These are phyloP conservation scores for Penicillium sclerotiorum DNA, from an alignment of 2,329 filamentous ascomycete genomes.

Conservation along the genomic window DNA sequence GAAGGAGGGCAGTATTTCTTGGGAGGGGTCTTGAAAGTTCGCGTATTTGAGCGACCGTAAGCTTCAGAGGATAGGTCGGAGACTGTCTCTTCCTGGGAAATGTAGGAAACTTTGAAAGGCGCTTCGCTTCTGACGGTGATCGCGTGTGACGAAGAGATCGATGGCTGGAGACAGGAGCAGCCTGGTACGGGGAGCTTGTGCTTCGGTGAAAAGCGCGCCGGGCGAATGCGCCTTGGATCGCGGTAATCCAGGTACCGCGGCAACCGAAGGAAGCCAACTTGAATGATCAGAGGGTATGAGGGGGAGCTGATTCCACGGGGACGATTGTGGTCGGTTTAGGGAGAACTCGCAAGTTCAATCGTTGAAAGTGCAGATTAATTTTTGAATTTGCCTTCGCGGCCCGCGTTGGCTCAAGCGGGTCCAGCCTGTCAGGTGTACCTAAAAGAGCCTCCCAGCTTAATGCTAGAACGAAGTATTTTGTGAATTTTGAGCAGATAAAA, in stretches of 20 bases:
- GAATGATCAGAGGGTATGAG: slow-evolving; percentile 19
- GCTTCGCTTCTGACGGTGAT: neutral
- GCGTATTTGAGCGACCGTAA: too few relatives aligned
- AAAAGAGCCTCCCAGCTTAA: too few relatives aligned
- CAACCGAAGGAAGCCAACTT: slow-evolving; percentile 41
- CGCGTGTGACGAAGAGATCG: neutral
- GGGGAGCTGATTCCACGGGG: neutral
- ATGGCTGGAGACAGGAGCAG: slow-evolving; percentile 1
- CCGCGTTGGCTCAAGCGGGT: too few relatives aligned
- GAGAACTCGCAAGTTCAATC: too few relatives aligned
- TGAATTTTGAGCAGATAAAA: too few relatives aligned
- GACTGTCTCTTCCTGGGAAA: neutral
- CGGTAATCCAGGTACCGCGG: slow-evolving; percentile 33
- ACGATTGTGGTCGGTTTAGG: neutral
- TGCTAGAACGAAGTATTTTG: too few relatives aligned
- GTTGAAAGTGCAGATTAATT: too few relatives aligned
- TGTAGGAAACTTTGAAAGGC: neutral
- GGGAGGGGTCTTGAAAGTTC: neutral
- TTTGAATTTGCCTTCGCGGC: too few relatives aligned
- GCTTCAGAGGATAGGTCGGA: too few relatives aligned
- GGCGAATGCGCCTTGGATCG: slow-evolving; percentile 28
- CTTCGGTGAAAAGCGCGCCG: slow-evolving; percentile 15
- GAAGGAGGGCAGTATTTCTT: slow-evolving; percentile 10
- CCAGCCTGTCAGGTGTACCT: too few relatives aligned
- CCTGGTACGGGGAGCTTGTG: slow-evolving; percentile 8